These are phyloP conservation scores for Globisporangium rhizosaccharum DNA, from an alignment of 352 stramenopile genomes.

Conservation along the genomic window DNA sequence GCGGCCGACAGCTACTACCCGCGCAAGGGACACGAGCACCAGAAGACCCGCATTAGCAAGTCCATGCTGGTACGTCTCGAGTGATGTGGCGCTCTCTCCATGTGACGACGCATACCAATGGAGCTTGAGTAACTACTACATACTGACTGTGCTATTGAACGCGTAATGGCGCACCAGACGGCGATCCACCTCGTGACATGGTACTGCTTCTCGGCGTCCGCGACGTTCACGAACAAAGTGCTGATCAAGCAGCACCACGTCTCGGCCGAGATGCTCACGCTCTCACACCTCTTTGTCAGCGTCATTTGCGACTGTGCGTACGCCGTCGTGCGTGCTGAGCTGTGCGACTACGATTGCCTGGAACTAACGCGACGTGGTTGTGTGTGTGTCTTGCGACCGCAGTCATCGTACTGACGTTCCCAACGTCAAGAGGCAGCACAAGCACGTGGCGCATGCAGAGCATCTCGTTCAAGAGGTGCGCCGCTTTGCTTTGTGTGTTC, in stretches of 20 bases:
- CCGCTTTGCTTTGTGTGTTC: neutral
- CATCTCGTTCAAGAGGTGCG: constrained; percentile 36
- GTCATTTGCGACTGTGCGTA: constrained; percentile 70
- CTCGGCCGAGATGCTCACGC: constrained; percentile 80
- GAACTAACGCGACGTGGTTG: neutral
- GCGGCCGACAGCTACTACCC: constrained; percentile 9
- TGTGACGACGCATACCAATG: neutral
- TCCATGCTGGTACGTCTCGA: constrained; percentile 9
- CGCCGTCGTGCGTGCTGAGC: neutral
- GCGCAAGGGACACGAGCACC: constrained; percentile 12
- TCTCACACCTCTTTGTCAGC: constrained; percentile 79
- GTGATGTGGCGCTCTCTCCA: neutral
- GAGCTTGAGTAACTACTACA: neutral
- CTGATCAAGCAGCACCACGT: constrained; percentile 86
- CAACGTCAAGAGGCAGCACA: constrained; percentile 29
- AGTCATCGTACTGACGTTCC: constrained; percentile 77
- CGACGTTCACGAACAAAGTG: constrained; percentile 85
- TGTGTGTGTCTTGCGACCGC: neutral
- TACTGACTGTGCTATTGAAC: neutral
- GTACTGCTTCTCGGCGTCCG: constrained; percentile 77
- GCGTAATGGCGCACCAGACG: constrained; percentile 16
- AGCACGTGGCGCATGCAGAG: constrained; percentile 62
- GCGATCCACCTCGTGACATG: constrained; percentile 47
- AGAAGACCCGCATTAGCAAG: constrained; percentile 10
- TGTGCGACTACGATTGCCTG: neutral